These are phyloP conservation scores for Oryza punctata DNA, from an alignment of 176 grass and related monocot genomes.

Conservation along the genomic window DNA sequence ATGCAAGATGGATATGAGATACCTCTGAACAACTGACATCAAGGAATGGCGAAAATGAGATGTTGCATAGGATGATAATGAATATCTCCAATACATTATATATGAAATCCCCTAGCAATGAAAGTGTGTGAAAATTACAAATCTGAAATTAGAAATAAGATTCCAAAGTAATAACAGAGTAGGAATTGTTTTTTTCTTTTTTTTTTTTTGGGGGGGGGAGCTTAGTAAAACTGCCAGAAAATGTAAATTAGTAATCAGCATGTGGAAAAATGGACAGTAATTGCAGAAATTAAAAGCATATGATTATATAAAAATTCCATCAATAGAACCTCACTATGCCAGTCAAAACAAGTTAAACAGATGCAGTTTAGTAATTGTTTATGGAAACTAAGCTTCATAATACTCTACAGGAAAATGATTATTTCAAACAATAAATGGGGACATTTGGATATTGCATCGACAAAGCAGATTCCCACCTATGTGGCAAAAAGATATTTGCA, in stretches of 20 bases:
- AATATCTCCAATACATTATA: slow-evolving; percentile 60
- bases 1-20: slow-evolving; percentile 7
- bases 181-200: background rate
- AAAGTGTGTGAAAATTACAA: slow-evolving; percentile 16
- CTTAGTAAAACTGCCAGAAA: background rate
- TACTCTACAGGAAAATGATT: no score
- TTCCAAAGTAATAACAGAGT: background rate
- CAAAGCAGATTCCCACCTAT: background rate
- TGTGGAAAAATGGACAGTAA: background rate
- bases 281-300: no score
- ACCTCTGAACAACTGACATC: slow-evolving; percentile 70
- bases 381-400: no score
- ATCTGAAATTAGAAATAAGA: background rate
- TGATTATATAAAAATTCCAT: no score
- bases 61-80: slow-evolving; percentile 62
- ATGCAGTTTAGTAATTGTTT: no score
- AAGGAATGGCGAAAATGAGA: slow-evolving; percentile 71
- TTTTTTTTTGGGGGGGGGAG: background rate
- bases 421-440: background rate
- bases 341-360: no score
- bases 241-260: background rate
- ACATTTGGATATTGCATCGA: background rate
- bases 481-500: background rate
- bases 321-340: no score
- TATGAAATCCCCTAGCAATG: slow-evolving; percentile 60